These are phyloP conservation scores for Cordyceps javanica DNA, from an alignment of 2,329 filamentous ascomycete genomes.

Conservation along the genomic window DNA sequence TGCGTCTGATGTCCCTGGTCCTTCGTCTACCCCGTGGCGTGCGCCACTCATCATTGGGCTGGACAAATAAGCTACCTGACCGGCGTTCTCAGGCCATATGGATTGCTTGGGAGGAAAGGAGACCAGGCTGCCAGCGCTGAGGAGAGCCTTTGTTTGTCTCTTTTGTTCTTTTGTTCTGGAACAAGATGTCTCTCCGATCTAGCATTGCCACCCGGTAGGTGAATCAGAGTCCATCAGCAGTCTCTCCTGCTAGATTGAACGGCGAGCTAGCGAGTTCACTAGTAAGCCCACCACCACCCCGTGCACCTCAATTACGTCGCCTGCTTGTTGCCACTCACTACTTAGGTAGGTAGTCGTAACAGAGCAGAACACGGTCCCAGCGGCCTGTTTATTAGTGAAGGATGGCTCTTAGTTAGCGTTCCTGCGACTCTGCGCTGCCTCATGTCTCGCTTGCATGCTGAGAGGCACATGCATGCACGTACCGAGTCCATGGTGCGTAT, in stretches of 20 bases:
- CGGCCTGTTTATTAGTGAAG: too few species aligned
- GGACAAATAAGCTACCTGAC: neutral
- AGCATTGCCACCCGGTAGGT: neutral
- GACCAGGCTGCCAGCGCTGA: neutral
- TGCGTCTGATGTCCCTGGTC: neutral
- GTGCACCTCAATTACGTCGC: too few species aligned
- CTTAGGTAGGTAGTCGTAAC: too few species aligned
- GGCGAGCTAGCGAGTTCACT: too few species aligned
- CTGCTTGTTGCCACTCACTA: too few species aligned
- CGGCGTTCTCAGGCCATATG: neutral
- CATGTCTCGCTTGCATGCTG: neutral
- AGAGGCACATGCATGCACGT: neutral
- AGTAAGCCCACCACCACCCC: too few species aligned
- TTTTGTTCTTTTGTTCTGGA: neutral
- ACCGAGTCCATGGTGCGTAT: too few species aligned
- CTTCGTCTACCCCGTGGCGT: neutral
- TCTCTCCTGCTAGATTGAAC: too few species aligned
- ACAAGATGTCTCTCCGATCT: neutral
- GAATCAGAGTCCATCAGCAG: neutral
- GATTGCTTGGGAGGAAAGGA: neutral
- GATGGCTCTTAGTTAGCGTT: too few species aligned
- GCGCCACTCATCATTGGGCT: conserved; percentile 1
- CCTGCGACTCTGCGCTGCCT: neutral
- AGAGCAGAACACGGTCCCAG: too few species aligned
- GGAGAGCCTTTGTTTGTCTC: too few species aligned